Percentiles rank a stretch among this genome's conserved stretches.
Evolutionary conservation across 495 filamentous ascomycete species (phyloP).

Genomic region (Tricharina praecox): DNA sequence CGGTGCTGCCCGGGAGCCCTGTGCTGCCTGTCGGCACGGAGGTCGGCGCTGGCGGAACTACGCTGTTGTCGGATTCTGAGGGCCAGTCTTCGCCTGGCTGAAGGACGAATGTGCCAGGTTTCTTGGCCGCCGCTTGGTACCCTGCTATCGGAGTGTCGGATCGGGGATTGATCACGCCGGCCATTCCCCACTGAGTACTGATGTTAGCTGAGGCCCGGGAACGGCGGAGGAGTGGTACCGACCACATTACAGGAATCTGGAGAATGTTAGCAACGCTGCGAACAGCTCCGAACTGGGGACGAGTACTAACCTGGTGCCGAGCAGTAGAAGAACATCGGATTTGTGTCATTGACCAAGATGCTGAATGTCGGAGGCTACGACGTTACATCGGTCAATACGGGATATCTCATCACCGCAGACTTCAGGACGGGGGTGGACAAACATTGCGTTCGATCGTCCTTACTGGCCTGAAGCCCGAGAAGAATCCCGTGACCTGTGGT

Average conservation of each 20-base stretch:
- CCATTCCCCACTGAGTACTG: constrained; percentile 32
- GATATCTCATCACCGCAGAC: background rate
- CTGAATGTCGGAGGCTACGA: constrained; percentile 34
- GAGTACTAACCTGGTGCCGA: too few relatives aligned
- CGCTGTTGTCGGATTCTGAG: constrained; percentile 16
- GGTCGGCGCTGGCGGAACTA: background rate
- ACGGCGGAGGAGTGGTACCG: too few relatives aligned
- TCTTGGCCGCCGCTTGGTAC: constrained; percentile 23
- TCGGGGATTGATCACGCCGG: constrained; percentile 36
- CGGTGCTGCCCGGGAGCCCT: too few relatives aligned
- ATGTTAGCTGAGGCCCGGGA: too few relatives aligned
- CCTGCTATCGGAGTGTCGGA: constrained; percentile 22
- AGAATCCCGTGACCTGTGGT: constrained; percentile 32
- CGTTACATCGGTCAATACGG: too few relatives aligned
- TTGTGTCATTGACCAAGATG: constrained; percentile 39
- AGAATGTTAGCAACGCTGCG: too few relatives aligned
- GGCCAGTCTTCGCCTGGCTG: constrained; percentile 30
- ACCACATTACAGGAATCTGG: constrained; percentile 26
- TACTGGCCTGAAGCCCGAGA: constrained; percentile 30
- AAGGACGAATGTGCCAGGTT: constrained; percentile 27
- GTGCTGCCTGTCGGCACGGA: background rate
- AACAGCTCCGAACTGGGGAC: too few relatives aligned
- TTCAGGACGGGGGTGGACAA: constrained; percentile 6
- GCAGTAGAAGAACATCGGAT: constrained; percentile 48
- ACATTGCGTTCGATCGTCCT: constrained; percentile 29